These are phyloP conservation scores for Akanthomyces dipterigenus DNA, from an alignment of 2,329 filamentous ascomycete genomes.

Conservation along the genomic window DNA sequence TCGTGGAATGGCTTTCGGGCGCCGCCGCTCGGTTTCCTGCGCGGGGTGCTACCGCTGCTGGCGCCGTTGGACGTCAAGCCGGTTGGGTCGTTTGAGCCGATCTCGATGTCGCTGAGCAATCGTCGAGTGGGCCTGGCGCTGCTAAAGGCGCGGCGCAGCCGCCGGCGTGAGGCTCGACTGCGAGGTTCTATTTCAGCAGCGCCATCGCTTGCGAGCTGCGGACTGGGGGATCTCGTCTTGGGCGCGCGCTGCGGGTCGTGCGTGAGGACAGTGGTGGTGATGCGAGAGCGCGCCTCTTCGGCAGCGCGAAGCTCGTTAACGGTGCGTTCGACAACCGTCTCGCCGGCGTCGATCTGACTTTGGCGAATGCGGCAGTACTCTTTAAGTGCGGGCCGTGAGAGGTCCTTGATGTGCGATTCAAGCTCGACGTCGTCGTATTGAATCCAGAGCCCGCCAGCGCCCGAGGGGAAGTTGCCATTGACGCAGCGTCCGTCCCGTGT, in stretches of 20 bases:
- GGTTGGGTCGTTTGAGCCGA: not conserved
- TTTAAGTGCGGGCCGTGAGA: constrained; percentile 51
- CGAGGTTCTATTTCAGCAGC: not conserved
- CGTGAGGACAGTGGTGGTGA: constrained; percentile 19
- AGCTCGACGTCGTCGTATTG: constrained; percentile 55
- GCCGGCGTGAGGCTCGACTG: not conserved
- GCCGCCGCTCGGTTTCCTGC: constrained; percentile 16
- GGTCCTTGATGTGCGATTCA: constrained; percentile 44
- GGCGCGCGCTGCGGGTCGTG: not conserved
- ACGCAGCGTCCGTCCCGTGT: constrained; percentile 53
- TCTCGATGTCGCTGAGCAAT: constrained; percentile 16
- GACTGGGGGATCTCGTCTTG: constrained; percentile 18
- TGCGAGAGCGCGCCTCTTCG: constrained; percentile 41
- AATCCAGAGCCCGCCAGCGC: constrained; percentile 57
- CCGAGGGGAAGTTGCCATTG: constrained; percentile 53
- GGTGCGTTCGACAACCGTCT: constrained; percentile 38
- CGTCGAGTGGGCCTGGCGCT: constrained; percentile 22
- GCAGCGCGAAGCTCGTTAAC: constrained; percentile 48
- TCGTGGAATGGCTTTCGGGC: constrained; percentile 33
- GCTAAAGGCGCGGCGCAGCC: constrained; percentile 31
- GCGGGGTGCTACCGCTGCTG: constrained; percentile 12
- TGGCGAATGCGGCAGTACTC: constrained; percentile 58
- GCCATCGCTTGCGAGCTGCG: not conserved
- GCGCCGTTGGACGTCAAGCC: not conserved
- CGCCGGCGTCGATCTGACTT: constrained; percentile 48